Percentiles rank a stretch among this genome's conserved stretches.
Conservation (phyloP, 192 early-diverging fungal species). For the Martensiomyces pterosporus region DNA sequence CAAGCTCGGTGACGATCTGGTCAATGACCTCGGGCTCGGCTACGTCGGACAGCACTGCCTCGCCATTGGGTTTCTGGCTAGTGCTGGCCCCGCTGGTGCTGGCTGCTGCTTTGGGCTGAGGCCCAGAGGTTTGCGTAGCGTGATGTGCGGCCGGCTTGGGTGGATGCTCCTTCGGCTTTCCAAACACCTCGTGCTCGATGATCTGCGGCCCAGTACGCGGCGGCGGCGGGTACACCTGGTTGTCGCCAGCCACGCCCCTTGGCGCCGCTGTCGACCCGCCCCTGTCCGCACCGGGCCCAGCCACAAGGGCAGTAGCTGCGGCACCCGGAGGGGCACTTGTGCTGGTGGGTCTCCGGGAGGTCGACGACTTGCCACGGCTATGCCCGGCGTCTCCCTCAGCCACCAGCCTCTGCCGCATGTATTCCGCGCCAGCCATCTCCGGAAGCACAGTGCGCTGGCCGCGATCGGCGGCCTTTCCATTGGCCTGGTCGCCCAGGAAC, state of each 20-base stretch:
- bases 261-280: background rate
- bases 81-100: too few relatives aligned
- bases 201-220: constrained; percentile 28
- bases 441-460: constrained; percentile 20
- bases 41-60: constrained; percentile 5
- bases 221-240: constrained; percentile 12
- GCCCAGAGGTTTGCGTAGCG: too few relatives aligned
- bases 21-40: constrained; percentile 33
- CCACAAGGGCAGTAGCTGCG: background rate
- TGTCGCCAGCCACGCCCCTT: background rate
- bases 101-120: too few relatives aligned
- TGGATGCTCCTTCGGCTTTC: constrained; percentile 1
- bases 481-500: constrained; percentile 34
- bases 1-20: constrained; percentile 67
- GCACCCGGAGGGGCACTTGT: background rate
- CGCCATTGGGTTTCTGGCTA: background rate
- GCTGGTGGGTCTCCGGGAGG: background rate
- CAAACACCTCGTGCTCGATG: constrained; percentile 40
- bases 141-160: constrained; percentile 11
- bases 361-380: background rate
- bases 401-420: constrained; percentile 25
- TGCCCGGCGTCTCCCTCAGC: background rate
- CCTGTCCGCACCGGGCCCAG: too few relatives aligned
- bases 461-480: constrained; percentile 20
- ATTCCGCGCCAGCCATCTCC: constrained; percentile 32